A percentile compares a stretch with the other conserved stretches of the same genome.
phyloP scores from a whole-genome alignment of 768 basidiomycete genomes.

The Amanita thiersii region DNA sequence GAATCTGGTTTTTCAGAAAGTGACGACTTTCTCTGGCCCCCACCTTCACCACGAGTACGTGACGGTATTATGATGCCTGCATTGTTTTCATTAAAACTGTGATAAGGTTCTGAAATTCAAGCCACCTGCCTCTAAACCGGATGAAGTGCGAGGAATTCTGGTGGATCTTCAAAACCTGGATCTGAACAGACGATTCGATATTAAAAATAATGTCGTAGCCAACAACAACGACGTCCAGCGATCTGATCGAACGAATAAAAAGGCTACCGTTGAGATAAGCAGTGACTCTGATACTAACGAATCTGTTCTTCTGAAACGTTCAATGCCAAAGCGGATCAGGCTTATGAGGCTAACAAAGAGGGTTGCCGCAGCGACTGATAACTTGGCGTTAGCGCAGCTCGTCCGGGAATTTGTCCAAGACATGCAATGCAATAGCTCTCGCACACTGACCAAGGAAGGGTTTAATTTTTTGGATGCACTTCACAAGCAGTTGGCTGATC shows the following conservation, averaged over 20 bases:
- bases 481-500: constrained; percentile 63
- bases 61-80: too few species aligned
- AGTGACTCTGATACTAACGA: constrained; percentile 27
- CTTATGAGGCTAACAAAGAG: constrained; percentile 39
- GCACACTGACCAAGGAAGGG: constrained; percentile 60
- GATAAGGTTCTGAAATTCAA: background rate
- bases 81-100: too few species aligned
- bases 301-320: constrained; percentile 20
- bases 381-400: constrained; percentile 40
- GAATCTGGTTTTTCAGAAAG: constrained; percentile 50
- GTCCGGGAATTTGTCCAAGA: constrained; percentile 56
- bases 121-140: constrained; percentile 14
- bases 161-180: constrained; percentile 52
- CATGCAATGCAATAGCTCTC: constrained; percentile 58
- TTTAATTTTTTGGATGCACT: constrained; percentile 63
- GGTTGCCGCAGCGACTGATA: constrained; percentile 42
- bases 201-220: too few species aligned
- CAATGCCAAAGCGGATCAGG: constrained; percentile 43
- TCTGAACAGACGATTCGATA: constrained; percentile 23
- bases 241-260: constrained; percentile 11
- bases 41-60: constrained; percentile 31
- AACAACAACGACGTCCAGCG: too few species aligned
- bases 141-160: constrained; percentile 49
- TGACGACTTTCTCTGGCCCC: constrained; percentile 69
- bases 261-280: constrained; percentile 40